Base-by-base conservation (phyloP, 495 filamentous ascomycete genomes). In the Sphaerosporella brunnea region DNA sequence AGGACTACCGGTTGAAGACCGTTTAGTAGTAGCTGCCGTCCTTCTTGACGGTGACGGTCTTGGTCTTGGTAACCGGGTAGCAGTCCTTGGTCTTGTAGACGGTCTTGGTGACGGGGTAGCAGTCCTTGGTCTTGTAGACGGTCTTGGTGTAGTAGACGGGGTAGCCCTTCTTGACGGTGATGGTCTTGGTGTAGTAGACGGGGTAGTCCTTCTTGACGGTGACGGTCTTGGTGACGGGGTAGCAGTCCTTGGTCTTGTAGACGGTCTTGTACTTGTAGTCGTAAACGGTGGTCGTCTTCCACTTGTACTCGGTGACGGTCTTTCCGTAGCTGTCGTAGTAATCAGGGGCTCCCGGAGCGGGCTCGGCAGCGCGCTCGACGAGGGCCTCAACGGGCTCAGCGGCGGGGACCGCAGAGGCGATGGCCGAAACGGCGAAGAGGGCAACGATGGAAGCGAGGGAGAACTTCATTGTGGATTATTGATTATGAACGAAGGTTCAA, bases 401-500 rank as follows among this genome's bases (percentile, higher is more conserved):
- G 13, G 2, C 30, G 43, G 43, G 43, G 28, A 23, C n/a, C 13
- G 43, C 43, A n/a, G 28, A n/a, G 20, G 43, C 25, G 28, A 23
- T 28, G 11, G 20, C 43, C 30, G 15, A 15, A 8, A 46, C 9
- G 43, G 20, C 28, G 18, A 46, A 36, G 43, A 46, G 25, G 3
- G 43, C 25, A 9, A 36, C 43, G 20, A 46, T 28, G n/a, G 43
- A 46, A 34, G 43, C 43, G 20, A 46, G 25, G 35, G 43, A 16
- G 43, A 46, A 46, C 30, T 36, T 46, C 43, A 46, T 46, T 25
- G 35, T 46, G 10, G 41, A 24, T 24, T 44, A 24, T 24, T 24
- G 36, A 5, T 13, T 25, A 13, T 4, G 28, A 26, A 44, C 41
- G 41, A 44, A n/a, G 16, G 41, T 44, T 44, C 8, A 11, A 21